phyloP scores from a whole-genome alignment of 805 yeast species.

The Sporopachydermia quercuum region DNA sequence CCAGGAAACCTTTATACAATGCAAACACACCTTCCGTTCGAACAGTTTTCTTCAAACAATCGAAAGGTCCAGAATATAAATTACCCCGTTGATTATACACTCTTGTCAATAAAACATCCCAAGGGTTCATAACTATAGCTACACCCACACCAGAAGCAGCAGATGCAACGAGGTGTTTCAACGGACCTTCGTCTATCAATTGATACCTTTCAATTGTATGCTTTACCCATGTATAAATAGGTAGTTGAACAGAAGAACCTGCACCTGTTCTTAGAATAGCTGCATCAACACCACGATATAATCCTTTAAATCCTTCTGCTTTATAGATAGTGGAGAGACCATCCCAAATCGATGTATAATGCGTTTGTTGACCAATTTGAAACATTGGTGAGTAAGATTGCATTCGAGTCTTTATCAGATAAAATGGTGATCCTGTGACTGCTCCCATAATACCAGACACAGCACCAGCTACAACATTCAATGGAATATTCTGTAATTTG shows the following conservation, averaged over 20 bases:
- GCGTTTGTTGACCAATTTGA: slow-evolving; percentile 84
- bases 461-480: slow-evolving; percentile 67
- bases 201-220: slow-evolving; percentile 37
- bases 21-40: slow-evolving; percentile 75
- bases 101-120: slow-evolving; percentile 91
- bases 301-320: slow-evolving; percentile 62
- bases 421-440: slow-evolving; percentile 78
- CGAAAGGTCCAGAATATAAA: slow-evolving; percentile 73
- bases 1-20: slow-evolving; percentile 87
- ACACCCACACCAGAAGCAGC: slow-evolving; percentile 83
- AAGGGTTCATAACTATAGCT: slow-evolving; percentile 91
- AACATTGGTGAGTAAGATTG: slow-evolving; percentile 68
- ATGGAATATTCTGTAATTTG: slow-evolving; percentile 21
- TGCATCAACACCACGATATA: slow-evolving; percentile 86
- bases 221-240: slow-evolving; percentile 74
- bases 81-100: slow-evolving; percentile 89
- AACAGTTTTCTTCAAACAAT: slow-evolving; percentile 76
- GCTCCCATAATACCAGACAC: slow-evolving; percentile 85
- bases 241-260: slow-evolving; percentile 91
- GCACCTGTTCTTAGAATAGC: slow-evolving; percentile 90
- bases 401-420: slow-evolving; percentile 89
- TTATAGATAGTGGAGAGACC: slow-evolving; percentile 51
- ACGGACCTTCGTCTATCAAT: slow-evolving; percentile 45
- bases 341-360: slow-evolving; percentile 52
- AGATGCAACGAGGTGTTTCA: slow-evolving; percentile 57